Evolutionary conservation across 257 asterid genomes (phyloP), one percentile per base, ranked within the genome.

Genomic region (Vinca minor): DNA sequence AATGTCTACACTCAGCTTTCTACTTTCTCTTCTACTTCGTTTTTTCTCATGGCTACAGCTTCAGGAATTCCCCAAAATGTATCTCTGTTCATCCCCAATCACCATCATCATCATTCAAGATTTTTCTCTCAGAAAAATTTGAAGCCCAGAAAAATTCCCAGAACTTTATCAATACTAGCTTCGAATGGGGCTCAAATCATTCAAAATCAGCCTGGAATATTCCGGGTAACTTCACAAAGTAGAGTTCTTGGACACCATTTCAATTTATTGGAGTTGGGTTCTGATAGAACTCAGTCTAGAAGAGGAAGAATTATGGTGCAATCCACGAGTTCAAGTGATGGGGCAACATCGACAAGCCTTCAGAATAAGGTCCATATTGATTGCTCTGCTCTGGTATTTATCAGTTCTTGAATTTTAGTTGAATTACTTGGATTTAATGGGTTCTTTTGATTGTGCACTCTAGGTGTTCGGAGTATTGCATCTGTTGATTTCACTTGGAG

Each of bases 401-500:
- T 18, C 17, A 25, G 64, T 26, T 39, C 57, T 21, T 35, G 1
- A 21, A 36, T 35, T 61, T 61, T 9, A 54, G 34, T 60, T 10
- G 32, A 10, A 42, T 10, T 59, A 17, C 8, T n/a, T 67, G 52
- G 46, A 21, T 17, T 45, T 61, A 29, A 63, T 67, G 42, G 62
- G 53, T 29, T 35, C 60, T n/a, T 15, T 52, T 20, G 11, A 25
- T 23, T 45, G 44, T 68, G 62, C 72, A 34, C 62, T 58, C 63
- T 57, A 67, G 98, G 95, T 80, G 68, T 28, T 89, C 56, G 88
- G 82, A 25, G 74, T 78, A 71, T 32, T 87, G 85, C 98, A 87
- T 81, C 82, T 89, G 83, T 69, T 83, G 25, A 89, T 79, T 41
- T 87, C 98, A 17, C 78, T 92, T 82, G 98, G 98, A 63, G 72